Evolutionary conservation across 441 rosid genomes (phyloP), one percentile per base, ranked within the genome.

Genomic region (Metrosideros polymorpha): DNA sequence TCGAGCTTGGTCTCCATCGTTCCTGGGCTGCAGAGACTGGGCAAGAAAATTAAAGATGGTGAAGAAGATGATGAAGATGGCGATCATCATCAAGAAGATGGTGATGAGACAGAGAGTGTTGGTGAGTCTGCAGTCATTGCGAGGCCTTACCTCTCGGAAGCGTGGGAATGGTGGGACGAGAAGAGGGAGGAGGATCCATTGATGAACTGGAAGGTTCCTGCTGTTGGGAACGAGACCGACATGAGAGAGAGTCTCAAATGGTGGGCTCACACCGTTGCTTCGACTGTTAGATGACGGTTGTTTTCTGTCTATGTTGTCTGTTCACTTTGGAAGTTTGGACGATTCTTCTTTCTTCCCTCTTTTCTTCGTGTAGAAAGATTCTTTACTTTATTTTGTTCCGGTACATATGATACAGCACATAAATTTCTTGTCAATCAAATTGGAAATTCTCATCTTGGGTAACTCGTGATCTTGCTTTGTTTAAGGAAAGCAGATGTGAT

Each of bases 211-310:
- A 91, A 91, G 91, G 87, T 93, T 88, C 95, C 97, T 30, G 90
- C 90, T 76, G 56, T 87, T 87, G 87, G 84, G 35, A 90, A 89
- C 83, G 97, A 97, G 86, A 88, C 83, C 32, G 95, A 91, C 89
- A 92, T 96, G 89, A 97, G 95, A 88, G 94, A 94, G 59, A 90
- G 88, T 85, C 94, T 96, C 49, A 93, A 85, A 88, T 89, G 86
- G 90, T 95, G 99, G 98, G 98, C 98, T 88, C 98, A 93, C 85
- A 90, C 95, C n/a, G 95, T 95, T 85, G 98, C 98, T 53, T 92
- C 95, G 4, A 86, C 94, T 18, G 92, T 93, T 82, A 90, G 87
- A 93, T 96, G 89, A 87, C 86, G 29, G 79, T 39, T 71, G 79
- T 71, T 1, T 39, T 6, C 24, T 71, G 2, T 0, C 22, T 15